Base-by-base conservation (phyloP, 305 asterid species). In the Rubia occidens region DNA sequence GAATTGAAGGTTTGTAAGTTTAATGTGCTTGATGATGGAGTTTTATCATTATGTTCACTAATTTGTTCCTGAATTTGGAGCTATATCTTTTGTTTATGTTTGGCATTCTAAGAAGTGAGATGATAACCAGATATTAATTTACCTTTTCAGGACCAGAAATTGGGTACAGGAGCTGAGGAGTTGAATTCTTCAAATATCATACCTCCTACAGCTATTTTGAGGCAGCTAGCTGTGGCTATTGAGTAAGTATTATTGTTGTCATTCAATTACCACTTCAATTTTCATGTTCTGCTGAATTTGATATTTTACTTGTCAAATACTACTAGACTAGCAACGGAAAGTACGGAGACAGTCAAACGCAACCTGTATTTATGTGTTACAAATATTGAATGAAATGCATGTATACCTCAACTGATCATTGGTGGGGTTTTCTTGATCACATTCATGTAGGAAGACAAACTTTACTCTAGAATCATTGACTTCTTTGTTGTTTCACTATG, bases 181-280 rank as follows among this genome's bases (percentile, higher is more conserved):
- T 83, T 84, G 45, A 83, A 82, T 74, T 69, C 73, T 64, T 44
- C 74, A 60, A 85, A 86, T 78, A 75, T 87, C 68, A 87, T 89
- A 77, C 92, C 96, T 64, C 76, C 96, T 60, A 76, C 90, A 40
- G 81, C 82, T 72, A 80, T 85, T 71, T 51, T 95, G 80, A 91
- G 86, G 76, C 99, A 91, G 80, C 77, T 95, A 84, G 98, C 96
- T 77, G 82, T 89, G 59, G 96, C 95, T 72, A 42, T 91, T 63
- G 98, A 88, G 99, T 95, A 86, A 85, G 98, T 80, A 55, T 80
- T 70, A 21, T 45, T 15, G 11, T 65, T 43, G 39, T n/a, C 72
- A n/a, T 18, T 67, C n/a, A 8, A 43, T 45, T 21, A 18, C 24
- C 64, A 24, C 8, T 44, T 49, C 7, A 5, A 47, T 43, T 62